Base-by-base conservation (phyloP, 805 yeast species). In the Zygosaccharomyces lentus region DNA sequence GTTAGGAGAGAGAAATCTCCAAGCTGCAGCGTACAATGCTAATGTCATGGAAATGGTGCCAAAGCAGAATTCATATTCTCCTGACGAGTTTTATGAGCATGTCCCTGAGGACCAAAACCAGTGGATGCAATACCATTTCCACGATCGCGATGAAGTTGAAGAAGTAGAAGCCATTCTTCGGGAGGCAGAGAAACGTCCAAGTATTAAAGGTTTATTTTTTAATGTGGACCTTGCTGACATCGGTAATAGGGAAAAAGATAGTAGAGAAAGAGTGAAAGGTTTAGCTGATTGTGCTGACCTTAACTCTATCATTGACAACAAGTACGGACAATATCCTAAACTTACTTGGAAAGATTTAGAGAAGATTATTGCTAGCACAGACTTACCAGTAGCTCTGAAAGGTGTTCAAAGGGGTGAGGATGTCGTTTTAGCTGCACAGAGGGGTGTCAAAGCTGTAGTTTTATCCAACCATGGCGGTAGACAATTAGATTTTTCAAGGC, bases 391-490 rank as follows among this genome's bases (percentile, higher is more conserved):
- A 48, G 73, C 73, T 51, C 66, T 74, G 50, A 84, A 84, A 59
- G 91, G 91, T 1, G 68, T 84, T 9, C 85, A 82, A 60, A 69
- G 83, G n/a, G 78, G 77, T 10, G 87, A 81, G 51, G 90, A 84
- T 58, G 77, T 82, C 1, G 65, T 80, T 12, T 59, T 66, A 41
- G 87, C 89, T 6, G 74, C 77, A 4, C 75, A 76, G 44, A 65
- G 74, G 45, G 84, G 84, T 0, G 75, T 79, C 30, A 75, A 75
- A 34, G 90, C 87, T 6, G 77, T 81, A 21, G 73, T 83, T 37
- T 68, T 84, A 12, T 81, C 88, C 9, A 84, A 84, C 57, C 88
- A 84, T 61, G 90, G 89, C 16, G 90, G 89, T 8, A 69, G 89
- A 45, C 86, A n/a, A n/a, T n/a, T n/a, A n/a, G n/a, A 84, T 52